Base-by-base conservation (phyloP, 441 rosid species). In the Adansonia grandidieri region DNA sequence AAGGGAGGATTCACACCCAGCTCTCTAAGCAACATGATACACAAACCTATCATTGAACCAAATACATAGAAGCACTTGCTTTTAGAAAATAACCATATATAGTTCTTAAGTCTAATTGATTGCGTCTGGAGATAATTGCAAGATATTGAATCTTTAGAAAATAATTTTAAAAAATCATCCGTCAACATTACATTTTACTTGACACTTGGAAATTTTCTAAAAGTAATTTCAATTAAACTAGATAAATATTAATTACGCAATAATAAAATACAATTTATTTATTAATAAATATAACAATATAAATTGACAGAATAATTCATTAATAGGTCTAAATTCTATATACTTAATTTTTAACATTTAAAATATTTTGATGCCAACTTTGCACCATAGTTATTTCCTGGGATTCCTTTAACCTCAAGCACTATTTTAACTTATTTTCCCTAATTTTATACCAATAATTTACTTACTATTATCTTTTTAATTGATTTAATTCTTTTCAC, bases 301-400 rank as follows among this genome's bases (percentile, higher is more conserved):
- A 19, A 45, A 10, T 68, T 45, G 45, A 42, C 50, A 65, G 15
- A 65, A 65, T 40, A 40, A 3, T 5, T 45, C 28, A 47, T 47
- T 11, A 47, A 10, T 45, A 19, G 72, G 47, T 45, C 17, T 40
- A 68, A 68, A 47, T 45, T 68, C 73, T 47, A 19, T 11, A 20
- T 65, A 8, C 40, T 65, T 65, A n/a, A 65, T 65, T 65, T 65
- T 65, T 65, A 65, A 44, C 11, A 37, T 65, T 65, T 65, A 37
- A 65, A 40, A 65, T 65, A 65, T 15, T 64, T 64, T 40, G 15
- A 11, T 2, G 1, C 13, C 10, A 37, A 37, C 40, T 65, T 15
- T 65, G 11, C n/a, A n/a, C 19, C 50, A 64, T 40, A 65, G 48
- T 40, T 40, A 65, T 65, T 65, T 65, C 50, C 22, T 40, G n/a